phyloP scores from a whole-genome alignment of 495 filamentous ascomycete species.

The Aspergillus avenaceus region DNA sequence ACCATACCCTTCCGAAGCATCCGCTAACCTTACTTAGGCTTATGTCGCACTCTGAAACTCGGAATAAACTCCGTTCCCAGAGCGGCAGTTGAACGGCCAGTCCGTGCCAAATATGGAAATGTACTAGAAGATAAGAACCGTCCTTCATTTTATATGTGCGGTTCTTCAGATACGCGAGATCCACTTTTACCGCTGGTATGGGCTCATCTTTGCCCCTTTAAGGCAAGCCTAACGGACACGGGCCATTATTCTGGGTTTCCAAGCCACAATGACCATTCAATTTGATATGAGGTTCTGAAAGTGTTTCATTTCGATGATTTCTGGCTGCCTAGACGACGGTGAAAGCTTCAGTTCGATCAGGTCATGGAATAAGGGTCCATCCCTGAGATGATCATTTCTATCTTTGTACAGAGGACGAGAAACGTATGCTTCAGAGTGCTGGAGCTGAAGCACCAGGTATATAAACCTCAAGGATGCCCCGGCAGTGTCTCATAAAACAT shows the following conservation, averaged over 20 bases:
- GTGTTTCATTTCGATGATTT: not conserved
- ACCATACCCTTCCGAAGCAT: not conserved
- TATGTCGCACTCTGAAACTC: not conserved
- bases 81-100: not conserved
- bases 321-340: not conserved
- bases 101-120: not conserved
- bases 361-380: not conserved
- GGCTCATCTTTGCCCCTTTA: not conserved
- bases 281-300: not conserved
- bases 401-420: constrained; percentile 1
- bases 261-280: not conserved
- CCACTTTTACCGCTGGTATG: not conserved
- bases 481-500: not conserved
- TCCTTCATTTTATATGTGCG: not conserved
- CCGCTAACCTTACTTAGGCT: not conserved
- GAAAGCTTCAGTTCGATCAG: not conserved
- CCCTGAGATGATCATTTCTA: not conserved
- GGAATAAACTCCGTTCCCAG: not conserved
- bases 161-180: not conserved
- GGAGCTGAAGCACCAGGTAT: no score
- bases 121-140: not conserved
- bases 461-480: not conserved
- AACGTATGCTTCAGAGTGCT: no score
- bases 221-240: not conserved
- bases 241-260: not conserved